Base-by-base conservation (phyloP, 2,329 filamentous ascomycete species). In the Zopfia rhizophila region DNA sequence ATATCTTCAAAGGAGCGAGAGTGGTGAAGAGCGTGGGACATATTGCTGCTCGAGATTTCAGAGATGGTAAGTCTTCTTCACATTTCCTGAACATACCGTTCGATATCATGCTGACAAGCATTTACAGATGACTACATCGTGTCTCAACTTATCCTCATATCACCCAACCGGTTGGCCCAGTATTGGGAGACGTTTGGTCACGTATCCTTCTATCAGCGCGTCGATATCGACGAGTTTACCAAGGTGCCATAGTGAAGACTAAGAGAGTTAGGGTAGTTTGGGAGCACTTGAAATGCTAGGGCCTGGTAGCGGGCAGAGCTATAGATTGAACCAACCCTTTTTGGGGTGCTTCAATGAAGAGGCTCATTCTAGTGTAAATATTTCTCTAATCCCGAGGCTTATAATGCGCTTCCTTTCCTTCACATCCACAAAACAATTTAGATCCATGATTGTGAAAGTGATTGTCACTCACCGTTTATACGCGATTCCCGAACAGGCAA, bases 21-120 rank as follows among this genome's bases (percentile, higher is more conserved):
- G 82, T 93, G 0, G 90, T 96, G 1, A 82, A 76, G 53, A 88
- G 88, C 61, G 79, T 78, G 45, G 91, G 91, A 0, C 92, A 96
- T 70, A 83, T 96, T 55, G 92, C 92, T 2, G 80, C 79, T 1
- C 78, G 80, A 8, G 88, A 87, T 1, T 97, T 94, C 64, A 67
- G 76, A 29, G 76, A 86, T 60, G 88, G 91, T 94, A 68, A 77
- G 86, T 73, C 19, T 14, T n/a, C 24, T 10, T 37, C 13, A 16
- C 37, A 13, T 14, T 41, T 38, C 38, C 30, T 39, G 14, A 27
- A 30, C 30, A 18, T 28, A 37, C 24, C 36, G 14, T 19, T 11
- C 18, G 29, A 33, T 17, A 36, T 46, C n/a, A 17, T 16, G 18
- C n/a, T 36, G 2, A 37, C 38, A 38, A 57, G 19, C 14, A 0